These are phyloP conservation scores for Phallus indusiatus DNA, from an alignment of 768 basidiomycete genomes.

Conservation along the genomic window DNA sequence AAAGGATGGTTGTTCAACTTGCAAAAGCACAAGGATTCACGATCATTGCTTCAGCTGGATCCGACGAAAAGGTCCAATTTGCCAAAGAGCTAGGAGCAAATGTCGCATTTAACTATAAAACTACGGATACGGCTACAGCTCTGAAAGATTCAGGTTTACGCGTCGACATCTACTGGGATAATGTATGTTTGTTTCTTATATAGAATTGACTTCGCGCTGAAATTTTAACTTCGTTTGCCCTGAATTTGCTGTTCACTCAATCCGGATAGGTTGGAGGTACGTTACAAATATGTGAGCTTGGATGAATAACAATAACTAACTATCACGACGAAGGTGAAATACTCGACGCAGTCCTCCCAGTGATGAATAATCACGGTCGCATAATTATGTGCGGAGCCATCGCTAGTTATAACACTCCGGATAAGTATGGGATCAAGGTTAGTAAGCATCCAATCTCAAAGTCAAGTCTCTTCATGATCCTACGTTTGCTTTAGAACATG, in stretches of 20 bases:
- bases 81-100: constrained; percentile 26
- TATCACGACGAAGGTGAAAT: constrained; percentile 29
- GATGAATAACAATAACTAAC: too few species aligned
- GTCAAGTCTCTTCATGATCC: constrained; percentile 30
- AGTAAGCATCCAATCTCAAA: constrained; percentile 27
- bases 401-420: constrained; percentile 20
- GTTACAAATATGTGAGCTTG: neutral
- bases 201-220: too few species aligned
- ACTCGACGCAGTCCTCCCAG: constrained; percentile 44
- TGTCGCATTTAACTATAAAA: constrained; percentile 28
- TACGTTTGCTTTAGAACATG: constrained; percentile 28
- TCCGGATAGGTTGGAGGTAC: neutral
- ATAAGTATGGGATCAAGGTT: constrained; percentile 13
- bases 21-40: constrained; percentile 31
- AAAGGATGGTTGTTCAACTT: constrained; percentile 23
- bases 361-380: constrained; percentile 33
- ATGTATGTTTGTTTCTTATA: constrained; percentile 12
- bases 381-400: constrained; percentile 36
- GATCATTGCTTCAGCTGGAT: constrained; percentile 33
- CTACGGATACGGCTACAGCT: constrained; percentile 18
- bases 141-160: constrained; percentile 24
- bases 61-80: constrained; percentile 31
- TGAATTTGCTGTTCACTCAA: neutral
- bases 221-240: too few species aligned
- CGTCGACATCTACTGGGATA: constrained; percentile 18